These are phyloP conservation scores for Haplosporangium sp. DNA, from an alignment of 371 early-diverging fungal genomes.

Conservation along the genomic window DNA sequence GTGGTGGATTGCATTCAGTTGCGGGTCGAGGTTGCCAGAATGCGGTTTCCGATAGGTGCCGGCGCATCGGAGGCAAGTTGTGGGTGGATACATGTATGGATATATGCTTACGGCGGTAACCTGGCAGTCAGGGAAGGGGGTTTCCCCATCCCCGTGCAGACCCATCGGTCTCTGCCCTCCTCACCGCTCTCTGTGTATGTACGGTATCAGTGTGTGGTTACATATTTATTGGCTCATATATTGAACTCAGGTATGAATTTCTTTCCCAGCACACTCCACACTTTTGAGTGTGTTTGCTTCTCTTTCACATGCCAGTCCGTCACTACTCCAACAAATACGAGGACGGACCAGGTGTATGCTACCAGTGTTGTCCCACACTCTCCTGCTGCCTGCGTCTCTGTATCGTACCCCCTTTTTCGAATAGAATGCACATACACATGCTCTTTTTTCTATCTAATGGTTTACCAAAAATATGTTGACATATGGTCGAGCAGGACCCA, in stretches of 20 bases:
- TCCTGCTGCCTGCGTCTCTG: not conserved
- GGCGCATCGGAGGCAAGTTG: too few relatives aligned
- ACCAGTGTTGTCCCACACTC: not conserved
- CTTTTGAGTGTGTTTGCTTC: slow-evolving; percentile 15
- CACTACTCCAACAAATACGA: too few relatives aligned
- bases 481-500: slow-evolving; percentile 5
- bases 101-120: too few relatives aligned
- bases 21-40: too few relatives aligned
- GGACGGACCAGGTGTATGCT: slow-evolving; percentile 18
- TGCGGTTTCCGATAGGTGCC: too few relatives aligned
- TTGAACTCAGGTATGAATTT: not conserved
- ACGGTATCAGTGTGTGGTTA: slow-evolving; percentile 4
- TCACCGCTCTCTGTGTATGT: slow-evolving; percentile 1
- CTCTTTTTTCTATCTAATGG: not conserved
- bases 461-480: slow-evolving; percentile 10
- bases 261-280: slow-evolving; percentile 55
- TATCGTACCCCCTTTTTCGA: too few relatives aligned
- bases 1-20: too few relatives aligned
- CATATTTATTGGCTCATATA: not conserved
- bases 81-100: too few relatives aligned
- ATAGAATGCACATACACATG: not conserved
- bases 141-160: too few relatives aligned
- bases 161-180: slow-evolving; percentile 11
- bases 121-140: too few relatives aligned
- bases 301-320: slow-evolving; percentile 29